Conservation (phyloP, 768 basidiomycete species). For the Amanita pseudoporphyria region DNA sequence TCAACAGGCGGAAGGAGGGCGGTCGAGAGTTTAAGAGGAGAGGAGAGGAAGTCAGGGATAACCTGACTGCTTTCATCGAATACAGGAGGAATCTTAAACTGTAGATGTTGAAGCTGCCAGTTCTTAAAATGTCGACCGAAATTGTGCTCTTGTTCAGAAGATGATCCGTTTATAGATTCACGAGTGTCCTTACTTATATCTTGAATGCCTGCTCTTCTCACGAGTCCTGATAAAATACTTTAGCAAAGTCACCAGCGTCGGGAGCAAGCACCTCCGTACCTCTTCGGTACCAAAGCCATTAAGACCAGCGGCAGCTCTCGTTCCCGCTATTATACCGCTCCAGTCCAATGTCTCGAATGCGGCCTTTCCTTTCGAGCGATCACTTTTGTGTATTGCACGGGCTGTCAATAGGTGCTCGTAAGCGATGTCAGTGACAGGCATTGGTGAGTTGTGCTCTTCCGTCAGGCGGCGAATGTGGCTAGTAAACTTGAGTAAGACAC, state of each 20-base stretch:
- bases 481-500: background rate
- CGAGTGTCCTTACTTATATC: too few species aligned
- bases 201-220: slow-evolving; percentile 31
- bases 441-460: slow-evolving; percentile 53
- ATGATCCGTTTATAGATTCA: too few species aligned
- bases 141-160: too few species aligned
- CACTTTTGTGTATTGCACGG: slow-evolving; percentile 53
- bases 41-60: slow-evolving; percentile 71
- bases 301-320: slow-evolving; percentile 66
- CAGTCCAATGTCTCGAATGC: slow-evolving; percentile 63
- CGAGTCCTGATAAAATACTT: background rate
- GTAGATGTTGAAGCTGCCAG: slow-evolving; percentile 13
- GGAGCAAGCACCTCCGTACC: slow-evolving; percentile 14
- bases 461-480: slow-evolving; percentile 66
- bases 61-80: slow-evolving; percentile 64
- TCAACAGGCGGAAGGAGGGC: slow-evolving; percentile 59
- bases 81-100: slow-evolving; percentile 54
- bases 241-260: background rate
- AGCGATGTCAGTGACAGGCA: slow-evolving; percentile 64
- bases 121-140: too few species aligned
- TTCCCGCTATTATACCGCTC: slow-evolving; percentile 73
- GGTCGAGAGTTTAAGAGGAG: slow-evolving; percentile 55
- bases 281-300: slow-evolving; percentile 30
- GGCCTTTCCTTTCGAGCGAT: slow-evolving; percentile 33
- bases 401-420: slow-evolving; percentile 75